Base-by-base conservation (phyloP, 169 alveolate species). In the Plasmodium gallinaceum region DNA sequence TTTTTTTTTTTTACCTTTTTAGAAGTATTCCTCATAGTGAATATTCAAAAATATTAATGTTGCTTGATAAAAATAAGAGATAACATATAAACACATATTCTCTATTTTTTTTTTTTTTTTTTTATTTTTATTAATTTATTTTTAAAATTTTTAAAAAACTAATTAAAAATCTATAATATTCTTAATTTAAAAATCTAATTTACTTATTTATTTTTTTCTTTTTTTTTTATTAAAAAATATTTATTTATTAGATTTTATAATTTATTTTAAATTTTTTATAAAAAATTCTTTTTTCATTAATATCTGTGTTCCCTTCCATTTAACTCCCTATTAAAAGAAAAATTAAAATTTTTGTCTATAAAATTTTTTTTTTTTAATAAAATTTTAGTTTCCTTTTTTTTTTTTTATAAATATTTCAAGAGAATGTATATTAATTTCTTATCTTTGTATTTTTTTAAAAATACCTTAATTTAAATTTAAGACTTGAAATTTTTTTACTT, bases 281-380 rank as follows among this genome's bases (percentile, higher is more conserved):
- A 0, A 9, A 32, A 32, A 32, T 42, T 24, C 14, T 54, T 24
- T 26, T 26, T 16, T 32, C 8, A 6, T 54, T 57, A 83, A 75
- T 83, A 83, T 54, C 83, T 37, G 26, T 83, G 91, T 46, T 83
- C 91, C 43, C 91, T 62, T 24, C 91, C 91, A n/a, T 39, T 83
- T 39, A 83, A 22, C 37, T 83, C 91, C 69, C 85, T 76, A 75
- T 20, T 7, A 61, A 32, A 62, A 43, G 37, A 54, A 54, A 70
- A 10, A 20, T 39, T 16, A 45, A 54, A 18, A 18, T 54, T 54
- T 54, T 54, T 54, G 24, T 54, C 14, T 54, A 54, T 22, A 14
- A 54, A 54, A 0, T 12, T 54, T 54, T 54, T 54, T 54, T 54
- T 14, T 54, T 54, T 16, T 32, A 32, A 32, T 32, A 32, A 32